Evolutionary conservation across 75 land plant genomes (phyloP), one percentile per base, ranked within the genome.

Genomic region (Chamaecyparis obtusa): DNA sequence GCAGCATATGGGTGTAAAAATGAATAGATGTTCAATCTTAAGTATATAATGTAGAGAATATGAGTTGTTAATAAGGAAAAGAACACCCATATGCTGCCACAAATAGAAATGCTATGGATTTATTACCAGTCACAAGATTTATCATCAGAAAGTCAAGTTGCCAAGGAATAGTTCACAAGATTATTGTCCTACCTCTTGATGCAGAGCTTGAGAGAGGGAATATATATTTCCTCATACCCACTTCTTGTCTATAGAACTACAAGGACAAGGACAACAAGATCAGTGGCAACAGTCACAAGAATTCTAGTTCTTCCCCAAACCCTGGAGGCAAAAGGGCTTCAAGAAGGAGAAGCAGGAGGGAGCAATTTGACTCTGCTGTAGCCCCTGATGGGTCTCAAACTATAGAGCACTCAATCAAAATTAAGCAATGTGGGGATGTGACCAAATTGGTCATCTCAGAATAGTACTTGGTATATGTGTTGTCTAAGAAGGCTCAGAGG

Each of bases 171-270:
- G 85, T 84, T 55, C 93, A 88, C 35, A 71, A 85, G 86, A 92
- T 94, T 51, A 75, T 92, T 30, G 90, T 92, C 84, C 83, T 91
- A 37, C 90, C 94, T 4, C 94, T 94, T 14, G 92, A 90, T 39
- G 96, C 96, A 1, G 89, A 91, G 85, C 93, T 95, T 15, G 89
- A 92, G 79, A 84, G 91, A 19, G 96, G 96, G 30, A 93, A 92
- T 88, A 95, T 95, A 51, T 95, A 95, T 86, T 95, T 95, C 84
- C 96, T 95, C 85, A 88, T 95, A 87, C 96, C 96, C 27, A 49
- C 87, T 43, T 80, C 83, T 36, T 80, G 49, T 15, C 48, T 80
- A 15, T 27, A 9, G 30, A 41, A 79, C 46, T 35, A 24, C 11
- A 41, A 79, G 48, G 48, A 44, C 83, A 80, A 21, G 48, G 39